Percentiles rank a stretch among this genome's conserved stretches.
phyloP scores from a whole-genome alignment of 331 rosid species.

The Erythrophleum ivorense region DNA sequence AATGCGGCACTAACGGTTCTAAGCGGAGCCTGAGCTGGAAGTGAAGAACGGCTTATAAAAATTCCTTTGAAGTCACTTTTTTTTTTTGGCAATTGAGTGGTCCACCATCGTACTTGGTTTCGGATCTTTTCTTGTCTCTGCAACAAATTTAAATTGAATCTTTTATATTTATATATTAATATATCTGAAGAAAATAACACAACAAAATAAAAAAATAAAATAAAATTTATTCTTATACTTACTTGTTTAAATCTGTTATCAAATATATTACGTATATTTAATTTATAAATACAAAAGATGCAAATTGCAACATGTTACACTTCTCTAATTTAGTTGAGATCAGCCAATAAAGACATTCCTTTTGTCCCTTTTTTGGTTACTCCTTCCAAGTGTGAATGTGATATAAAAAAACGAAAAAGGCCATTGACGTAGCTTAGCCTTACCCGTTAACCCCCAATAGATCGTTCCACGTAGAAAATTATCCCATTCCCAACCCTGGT shows the following conservation, averaged over 20 bases:
- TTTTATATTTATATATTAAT: no score
- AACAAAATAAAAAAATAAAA: no score
- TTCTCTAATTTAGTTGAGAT: background rate
- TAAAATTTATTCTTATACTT: no score
- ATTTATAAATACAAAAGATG: no score
- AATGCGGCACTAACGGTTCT: background rate
- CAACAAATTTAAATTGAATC: background rate
- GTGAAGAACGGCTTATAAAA: background rate
- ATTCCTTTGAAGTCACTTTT: no score
- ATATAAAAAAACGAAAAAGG: background rate
- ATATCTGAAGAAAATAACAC: no score
- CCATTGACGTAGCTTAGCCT: background rate
- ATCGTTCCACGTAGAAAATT: background rate
- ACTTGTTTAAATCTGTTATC: no score
- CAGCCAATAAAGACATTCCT: background rate
- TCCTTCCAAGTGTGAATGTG: background rate
- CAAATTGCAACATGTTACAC: no score
- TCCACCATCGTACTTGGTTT: no score
- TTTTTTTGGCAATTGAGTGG: no score
- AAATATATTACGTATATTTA: no score
- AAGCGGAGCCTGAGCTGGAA: conserved; percentile 5
- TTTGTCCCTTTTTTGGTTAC: background rate
- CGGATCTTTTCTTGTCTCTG: no score
- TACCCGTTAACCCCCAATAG: background rate
- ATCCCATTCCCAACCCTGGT: background rate